These are phyloP conservation scores for Entomortierella lignicola DNA, from an alignment of 192 early-diverging fungal species.

Conservation along the genomic window DNA sequence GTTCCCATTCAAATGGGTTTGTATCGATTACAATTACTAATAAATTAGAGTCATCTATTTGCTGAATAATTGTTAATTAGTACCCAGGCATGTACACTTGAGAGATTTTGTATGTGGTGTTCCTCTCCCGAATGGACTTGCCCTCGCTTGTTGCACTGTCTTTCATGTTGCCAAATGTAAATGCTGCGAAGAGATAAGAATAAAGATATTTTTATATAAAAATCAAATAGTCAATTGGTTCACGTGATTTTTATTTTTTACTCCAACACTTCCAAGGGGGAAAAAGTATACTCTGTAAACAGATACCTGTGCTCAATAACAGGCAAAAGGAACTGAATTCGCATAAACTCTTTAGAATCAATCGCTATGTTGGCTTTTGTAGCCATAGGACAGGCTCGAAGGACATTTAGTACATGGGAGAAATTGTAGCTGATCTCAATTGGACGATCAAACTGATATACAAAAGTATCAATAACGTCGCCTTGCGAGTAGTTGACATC, in stretches of 20 bases:
- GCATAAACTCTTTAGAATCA: constrained; percentile 38
- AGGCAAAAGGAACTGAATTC: constrained; percentile 42
- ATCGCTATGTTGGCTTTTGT: constrained; percentile 29
- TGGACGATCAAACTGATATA: constrained; percentile 13
- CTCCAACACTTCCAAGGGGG: constrained; percentile 24
- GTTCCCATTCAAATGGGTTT: constrained; percentile 82
- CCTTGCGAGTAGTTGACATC: constrained; percentile 53
- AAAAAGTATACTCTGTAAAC: constrained; percentile 40
- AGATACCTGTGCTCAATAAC: constrained; percentile 24
- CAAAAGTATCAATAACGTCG: constrained; percentile 41
- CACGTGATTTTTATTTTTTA: constrained; percentile 5
- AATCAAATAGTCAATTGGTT: no score
- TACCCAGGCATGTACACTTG: neutral
- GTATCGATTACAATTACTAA: constrained; percentile 87
- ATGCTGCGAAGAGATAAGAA: neutral
- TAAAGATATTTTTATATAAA: no score
- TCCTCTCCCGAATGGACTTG: constrained; percentile 6
- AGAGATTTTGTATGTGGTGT: neutral
- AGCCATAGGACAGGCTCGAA: constrained; percentile 30
- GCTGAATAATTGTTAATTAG: constrained; percentile 4
- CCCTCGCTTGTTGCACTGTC: constrained; percentile 46
- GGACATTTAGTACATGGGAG: constrained; percentile 31
- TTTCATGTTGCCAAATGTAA: constrained; percentile 25
- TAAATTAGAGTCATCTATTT: constrained; percentile 77
- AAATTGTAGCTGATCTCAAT: constrained; percentile 47